Conservation (phyloP, 805 yeast species). For the Candida sithepensis region DNA sequence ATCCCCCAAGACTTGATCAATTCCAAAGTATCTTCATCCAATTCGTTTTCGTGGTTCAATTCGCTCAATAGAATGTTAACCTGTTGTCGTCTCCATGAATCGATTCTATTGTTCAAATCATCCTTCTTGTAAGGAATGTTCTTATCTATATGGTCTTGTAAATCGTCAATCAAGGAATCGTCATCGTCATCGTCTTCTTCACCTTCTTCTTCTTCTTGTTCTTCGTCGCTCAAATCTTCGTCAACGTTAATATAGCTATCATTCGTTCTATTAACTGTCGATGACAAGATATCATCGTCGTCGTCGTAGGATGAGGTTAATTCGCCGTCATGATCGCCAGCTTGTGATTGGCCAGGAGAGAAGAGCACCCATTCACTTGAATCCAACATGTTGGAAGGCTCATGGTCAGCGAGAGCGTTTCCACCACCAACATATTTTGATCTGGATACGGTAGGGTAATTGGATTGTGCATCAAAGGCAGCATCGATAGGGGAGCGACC, state of each 20-base stretch:
- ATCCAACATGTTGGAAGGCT: slow-evolving; percentile 9
- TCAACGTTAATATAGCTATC: slow-evolving; percentile 19
- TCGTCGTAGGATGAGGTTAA: slow-evolving; percentile 5
- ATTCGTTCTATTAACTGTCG: slow-evolving; percentile 15
- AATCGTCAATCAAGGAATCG: slow-evolving; percentile 27
- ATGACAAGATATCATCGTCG: slow-evolving; percentile 25
- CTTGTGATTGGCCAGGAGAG: slow-evolving; percentile 19
- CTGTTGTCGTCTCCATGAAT: slow-evolving; percentile 31
- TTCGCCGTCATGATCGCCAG: slow-evolving; percentile 6
- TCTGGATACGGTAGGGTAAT: neutral
- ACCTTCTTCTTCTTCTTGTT: slow-evolving; percentile 10
- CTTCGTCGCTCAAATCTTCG: slow-evolving; percentile 3
- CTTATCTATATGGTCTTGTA: slow-evolving; percentile 19
- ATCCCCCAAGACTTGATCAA: slow-evolving; percentile 32
- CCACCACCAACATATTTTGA: neutral
- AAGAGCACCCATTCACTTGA: slow-evolving; percentile 32
- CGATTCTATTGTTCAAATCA: slow-evolving; percentile 27
- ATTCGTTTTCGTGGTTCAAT: slow-evolving; percentile 5
- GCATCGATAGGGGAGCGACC: neutral
- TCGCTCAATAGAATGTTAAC: slow-evolving; percentile 22
- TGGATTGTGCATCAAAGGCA: neutral
- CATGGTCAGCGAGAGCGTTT: neutral
- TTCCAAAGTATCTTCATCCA: slow-evolving; percentile 22
- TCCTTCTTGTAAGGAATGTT: slow-evolving; percentile 15
- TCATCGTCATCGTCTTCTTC: slow-evolving; percentile 24